phyloP scores from a whole-genome alignment of 306 rosid genomes.

The Inga laurina region DNA sequence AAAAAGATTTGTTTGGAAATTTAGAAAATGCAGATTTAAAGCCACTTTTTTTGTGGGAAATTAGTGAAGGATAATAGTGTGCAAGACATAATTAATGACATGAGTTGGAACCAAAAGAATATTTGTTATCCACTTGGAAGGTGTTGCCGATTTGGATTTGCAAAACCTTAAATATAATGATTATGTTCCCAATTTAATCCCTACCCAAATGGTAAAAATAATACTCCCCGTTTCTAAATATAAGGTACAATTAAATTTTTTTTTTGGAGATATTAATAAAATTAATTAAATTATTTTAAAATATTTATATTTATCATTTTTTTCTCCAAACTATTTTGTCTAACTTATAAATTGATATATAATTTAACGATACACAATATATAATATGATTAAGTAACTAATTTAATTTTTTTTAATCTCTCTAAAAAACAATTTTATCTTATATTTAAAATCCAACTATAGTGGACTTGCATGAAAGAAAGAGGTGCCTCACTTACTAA shows the following conservation, averaged over 20 bases:
- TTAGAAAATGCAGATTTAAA: not conserved
- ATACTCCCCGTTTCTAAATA: no score
- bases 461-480: not conserved
- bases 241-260: no score
- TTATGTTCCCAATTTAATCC: conserved; percentile 7
- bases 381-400: no score
- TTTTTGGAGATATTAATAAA: no score
- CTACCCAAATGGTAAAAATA: not conserved
- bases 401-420: no score
- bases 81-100: not conserved
- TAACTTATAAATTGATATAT: no score
- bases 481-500: not conserved
- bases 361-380: no score
- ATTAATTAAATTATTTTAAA: no score
- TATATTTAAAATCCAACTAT: no score
- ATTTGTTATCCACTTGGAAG: not conserved
- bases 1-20: not conserved
- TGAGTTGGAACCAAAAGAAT: conserved; percentile 7
- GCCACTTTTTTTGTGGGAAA: not conserved
- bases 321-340: no score
- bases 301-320: no score
- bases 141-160: not conserved
- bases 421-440: no score
- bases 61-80: not conserved
- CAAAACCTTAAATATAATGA: not conserved